Conservation (phyloP, 768 basidiomycete species). For the Boletus pseudopeckii region DNA sequence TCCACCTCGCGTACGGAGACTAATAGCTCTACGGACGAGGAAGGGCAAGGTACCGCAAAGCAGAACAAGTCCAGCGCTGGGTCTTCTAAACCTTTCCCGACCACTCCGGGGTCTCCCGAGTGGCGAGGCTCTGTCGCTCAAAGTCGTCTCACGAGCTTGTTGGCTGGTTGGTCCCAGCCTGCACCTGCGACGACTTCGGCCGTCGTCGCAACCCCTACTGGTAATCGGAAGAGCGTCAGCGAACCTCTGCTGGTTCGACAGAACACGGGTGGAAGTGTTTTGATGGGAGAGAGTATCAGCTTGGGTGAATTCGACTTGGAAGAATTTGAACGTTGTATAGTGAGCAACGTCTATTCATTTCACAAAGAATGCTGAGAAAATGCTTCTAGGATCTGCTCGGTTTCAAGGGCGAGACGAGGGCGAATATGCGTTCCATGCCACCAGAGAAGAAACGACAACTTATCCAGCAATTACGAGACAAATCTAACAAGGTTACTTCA, state of each 20-base stretch:
- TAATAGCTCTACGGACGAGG: constrained; percentile 33
- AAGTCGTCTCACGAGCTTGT: constrained; percentile 59
- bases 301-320: constrained; percentile 35
- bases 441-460: constrained; percentile 64
- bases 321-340: constrained; percentile 70
- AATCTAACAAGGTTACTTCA: constrained; percentile 31
- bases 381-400: constrained; percentile 63
- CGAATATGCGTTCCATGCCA: constrained; percentile 59
- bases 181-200: constrained; percentile 37
- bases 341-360: constrained; percentile 30
- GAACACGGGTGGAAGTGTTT: constrained; percentile 33
- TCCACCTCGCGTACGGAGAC: constrained; percentile 21
- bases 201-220: constrained; percentile 28
- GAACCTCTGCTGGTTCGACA: constrained; percentile 63
- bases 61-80: constrained; percentile 33
- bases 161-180: constrained; percentile 61
- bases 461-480: constrained; percentile 50
- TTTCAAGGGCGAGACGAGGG: constrained; percentile 66
- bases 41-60: constrained; percentile 64
- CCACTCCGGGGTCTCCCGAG: constrained; percentile 36
- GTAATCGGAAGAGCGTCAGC: constrained; percentile 62
- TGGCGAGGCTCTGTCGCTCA: constrained; percentile 55
- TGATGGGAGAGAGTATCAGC: constrained; percentile 27
- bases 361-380: constrained; percentile 3
- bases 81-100: constrained; percentile 18